These are phyloP conservation scores for Zelonia costaricensis DNA, from an alignment of 208 protist species.

Conservation along the genomic window DNA sequence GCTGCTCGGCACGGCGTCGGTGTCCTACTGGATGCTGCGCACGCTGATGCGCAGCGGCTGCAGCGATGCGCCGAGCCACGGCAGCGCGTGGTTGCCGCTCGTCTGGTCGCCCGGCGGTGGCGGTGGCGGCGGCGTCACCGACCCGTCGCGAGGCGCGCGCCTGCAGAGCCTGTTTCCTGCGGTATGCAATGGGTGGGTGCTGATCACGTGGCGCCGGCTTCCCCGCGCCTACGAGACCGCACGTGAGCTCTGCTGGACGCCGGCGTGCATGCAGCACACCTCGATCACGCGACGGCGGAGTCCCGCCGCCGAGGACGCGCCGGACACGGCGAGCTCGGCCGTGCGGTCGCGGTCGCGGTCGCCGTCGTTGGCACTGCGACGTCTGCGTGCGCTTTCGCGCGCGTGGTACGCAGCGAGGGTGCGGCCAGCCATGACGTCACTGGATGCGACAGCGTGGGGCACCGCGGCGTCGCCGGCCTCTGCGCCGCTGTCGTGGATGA, in stretches of 20 bases:
- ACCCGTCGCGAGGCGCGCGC: neutral
- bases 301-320: too few relatives aligned
- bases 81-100: conserved; percentile 26
- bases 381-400: neutral
- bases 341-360: neutral
- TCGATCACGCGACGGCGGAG: conserved; percentile 4
- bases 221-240: neutral
- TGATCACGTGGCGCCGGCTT: conserved; percentile 21
- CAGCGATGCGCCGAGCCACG: too few relatives aligned
- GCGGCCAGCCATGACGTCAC: too few relatives aligned
- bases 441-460: neutral
- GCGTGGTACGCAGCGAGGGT: neutral
- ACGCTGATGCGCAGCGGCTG: neutral
- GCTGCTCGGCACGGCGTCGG: conserved; percentile 14
- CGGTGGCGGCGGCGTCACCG: neutral
- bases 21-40: conserved; percentile 26
- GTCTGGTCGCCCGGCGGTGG: conserved; percentile 10
- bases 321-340: neutral
- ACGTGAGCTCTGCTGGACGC: neutral
- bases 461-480: neutral
- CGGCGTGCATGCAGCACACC: neutral
- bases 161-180: neutral
- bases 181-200: conserved; percentile 23
- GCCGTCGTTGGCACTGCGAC: neutral
- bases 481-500: conserved; percentile 8